Conservation (phyloP, 345 rosid genomes). For the Eucalyptus brandiana region DNA sequence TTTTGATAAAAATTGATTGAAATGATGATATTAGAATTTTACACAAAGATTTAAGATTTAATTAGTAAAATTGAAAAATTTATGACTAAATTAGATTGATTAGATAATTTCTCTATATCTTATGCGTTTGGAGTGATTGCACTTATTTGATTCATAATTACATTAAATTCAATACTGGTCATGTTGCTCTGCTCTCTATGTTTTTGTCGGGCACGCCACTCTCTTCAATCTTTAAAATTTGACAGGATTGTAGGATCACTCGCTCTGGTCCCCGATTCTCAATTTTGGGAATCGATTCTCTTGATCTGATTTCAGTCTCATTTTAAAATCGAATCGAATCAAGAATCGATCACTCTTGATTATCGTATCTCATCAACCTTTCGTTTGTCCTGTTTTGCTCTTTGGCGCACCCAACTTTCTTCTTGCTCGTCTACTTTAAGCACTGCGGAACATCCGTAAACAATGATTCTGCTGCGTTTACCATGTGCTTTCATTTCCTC, state of each 20-base stretch:
- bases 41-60: neutral
- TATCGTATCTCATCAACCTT: neutral
- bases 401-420: neutral
- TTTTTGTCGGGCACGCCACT: too few relatives aligned
- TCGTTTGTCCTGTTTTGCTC: neutral
- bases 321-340: too few relatives aligned
- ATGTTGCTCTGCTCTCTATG: too few relatives aligned
- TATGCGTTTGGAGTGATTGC: neutral
- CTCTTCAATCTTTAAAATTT: too few relatives aligned
- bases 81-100: neutral
- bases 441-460: neutral
- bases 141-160: neutral
- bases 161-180: too few relatives aligned
- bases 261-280: fast-evolving
- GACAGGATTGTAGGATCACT: fast-evolving
- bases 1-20: fast-evolving
- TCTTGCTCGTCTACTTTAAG: neutral
- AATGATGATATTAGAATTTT: neutral
- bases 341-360: too few relatives aligned
- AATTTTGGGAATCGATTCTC: too few relatives aligned
- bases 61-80: neutral
- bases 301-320: fast-evolving
- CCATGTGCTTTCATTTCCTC: neutral
- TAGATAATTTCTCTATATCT: too few relatives aligned
- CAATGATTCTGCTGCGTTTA: neutral